Conservation (phyloP, 805 yeast genomes). For the Candida sonorensis region DNA sequence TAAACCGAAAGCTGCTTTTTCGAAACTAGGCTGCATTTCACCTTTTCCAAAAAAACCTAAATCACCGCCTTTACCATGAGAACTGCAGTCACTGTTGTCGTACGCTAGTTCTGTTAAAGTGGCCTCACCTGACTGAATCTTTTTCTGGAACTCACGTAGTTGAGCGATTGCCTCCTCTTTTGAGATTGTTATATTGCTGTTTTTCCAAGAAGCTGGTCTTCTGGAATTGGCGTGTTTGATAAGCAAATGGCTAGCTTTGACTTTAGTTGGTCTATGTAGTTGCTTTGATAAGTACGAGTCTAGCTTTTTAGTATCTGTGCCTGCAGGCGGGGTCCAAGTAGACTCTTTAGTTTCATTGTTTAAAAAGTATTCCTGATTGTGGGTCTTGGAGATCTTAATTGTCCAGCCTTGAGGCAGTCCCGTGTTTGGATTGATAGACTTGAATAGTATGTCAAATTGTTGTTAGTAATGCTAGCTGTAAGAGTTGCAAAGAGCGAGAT, state of each 20-base stretch:
- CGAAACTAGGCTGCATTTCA: conserved; percentile 94
- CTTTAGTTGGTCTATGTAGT: conserved; percentile 51
- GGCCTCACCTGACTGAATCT: conserved; percentile 57
- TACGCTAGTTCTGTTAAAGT: conserved; percentile 67
- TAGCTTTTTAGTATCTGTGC: conserved; percentile 59
- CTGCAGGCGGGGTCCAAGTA: conserved; percentile 87
- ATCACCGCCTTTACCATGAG: conserved; percentile 86
- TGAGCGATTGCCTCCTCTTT: conserved; percentile 79
- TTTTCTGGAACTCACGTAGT: conserved; percentile 48
- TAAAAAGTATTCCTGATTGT: conserved; percentile 77
- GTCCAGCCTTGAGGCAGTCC: conserved; percentile 90
- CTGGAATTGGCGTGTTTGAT: conserved; percentile 80
- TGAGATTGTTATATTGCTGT: conserved; percentile 61
- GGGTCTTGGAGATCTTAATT: conserved; percentile 68
- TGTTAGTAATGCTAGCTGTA: too few species aligned
- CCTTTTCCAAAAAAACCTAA: conserved; percentile 84
- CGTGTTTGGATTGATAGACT: conserved; percentile 29
- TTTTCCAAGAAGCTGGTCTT: conserved; percentile 89
- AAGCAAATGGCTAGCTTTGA: conserved; percentile 75
- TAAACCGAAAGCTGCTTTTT: conserved; percentile 75
- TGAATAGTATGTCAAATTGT: too few species aligned
- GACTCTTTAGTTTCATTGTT: conserved; percentile 66
- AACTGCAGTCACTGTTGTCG: conserved; percentile 83
- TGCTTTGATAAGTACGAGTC: conserved; percentile 45
- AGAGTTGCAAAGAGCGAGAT: too few species aligned